A percentile compares a stretch with the other conserved stretches of the same genome.
These are phyloP conservation scores for Uronychia binucleata DNA, from an alignment of 73 alveolate species.

Conservation along the genomic window DNA sequence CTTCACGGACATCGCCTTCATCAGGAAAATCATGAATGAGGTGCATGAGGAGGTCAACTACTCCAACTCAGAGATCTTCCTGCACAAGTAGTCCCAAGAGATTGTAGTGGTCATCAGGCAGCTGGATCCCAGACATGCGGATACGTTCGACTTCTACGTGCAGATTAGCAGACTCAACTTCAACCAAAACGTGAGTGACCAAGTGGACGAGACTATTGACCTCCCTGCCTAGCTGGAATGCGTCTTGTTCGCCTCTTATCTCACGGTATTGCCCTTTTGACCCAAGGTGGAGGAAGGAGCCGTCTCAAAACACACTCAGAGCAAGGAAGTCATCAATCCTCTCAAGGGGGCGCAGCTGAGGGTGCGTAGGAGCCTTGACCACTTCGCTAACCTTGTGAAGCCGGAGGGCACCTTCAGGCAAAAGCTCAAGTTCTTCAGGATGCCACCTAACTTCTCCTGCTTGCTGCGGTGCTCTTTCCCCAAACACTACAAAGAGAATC, in stretches of 20 bases:
- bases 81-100: conserved; percentile 39
- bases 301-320: background rate
- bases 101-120: conserved; percentile 39
- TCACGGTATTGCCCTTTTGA: background rate
- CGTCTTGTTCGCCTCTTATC: conserved; percentile 29
- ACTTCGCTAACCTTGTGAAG: conserved; percentile 17
- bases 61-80: conserved; percentile 44
- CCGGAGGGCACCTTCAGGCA: conserved; percentile 21
- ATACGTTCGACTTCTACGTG: conserved; percentile 48
- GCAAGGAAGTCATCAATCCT: background rate
- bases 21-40: background rate
- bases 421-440: conserved; percentile 10
- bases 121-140: conserved; percentile 6
- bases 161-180: conserved; percentile 35
- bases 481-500: background rate
- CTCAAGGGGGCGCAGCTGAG: conserved; percentile 10
- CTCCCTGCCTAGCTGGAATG: conserved; percentile 51
- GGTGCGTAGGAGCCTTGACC: conserved; percentile 10
- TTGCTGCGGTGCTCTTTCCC: conserved; percentile 7
- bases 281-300: background rate
- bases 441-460: conserved; percentile 60
- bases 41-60: conserved; percentile 36
- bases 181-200: conserved; percentile 14
- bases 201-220: conserved; percentile 36
- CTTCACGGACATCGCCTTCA: background rate